Conservation (phyloP, 2,329 filamentous ascomycete species). For the Fusarium sp. region DNA sequence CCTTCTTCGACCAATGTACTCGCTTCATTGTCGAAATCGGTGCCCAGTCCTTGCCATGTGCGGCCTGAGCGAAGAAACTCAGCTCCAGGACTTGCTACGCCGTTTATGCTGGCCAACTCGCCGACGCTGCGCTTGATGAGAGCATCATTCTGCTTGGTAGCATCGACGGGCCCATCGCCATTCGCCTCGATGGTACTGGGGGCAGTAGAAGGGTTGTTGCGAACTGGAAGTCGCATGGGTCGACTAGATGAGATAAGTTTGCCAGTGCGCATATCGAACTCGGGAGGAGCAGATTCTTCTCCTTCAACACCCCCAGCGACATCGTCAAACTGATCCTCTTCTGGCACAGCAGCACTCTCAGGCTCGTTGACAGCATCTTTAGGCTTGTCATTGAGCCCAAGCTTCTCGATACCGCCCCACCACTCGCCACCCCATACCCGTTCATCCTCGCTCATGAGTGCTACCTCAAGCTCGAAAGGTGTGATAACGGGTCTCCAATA, state of each 20-base stretch:
- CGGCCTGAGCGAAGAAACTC: constrained; percentile 85
- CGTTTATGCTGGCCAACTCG: constrained; percentile 84
- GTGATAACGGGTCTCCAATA: constrained; percentile 93
- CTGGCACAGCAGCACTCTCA: constrained; percentile 17
- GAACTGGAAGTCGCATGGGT: constrained; percentile 71
- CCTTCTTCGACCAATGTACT: constrained; percentile 85
- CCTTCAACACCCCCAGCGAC: constrained; percentile 64
- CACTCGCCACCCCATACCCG: constrained; percentile 89
- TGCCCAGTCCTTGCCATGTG: constrained; percentile 93
- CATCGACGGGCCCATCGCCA: neutral
- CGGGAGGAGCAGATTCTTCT: constrained; percentile 82
- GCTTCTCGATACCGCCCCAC: constrained; percentile 85
- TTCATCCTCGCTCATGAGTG: constrained; percentile 78
- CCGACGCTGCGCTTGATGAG: constrained; percentile 72
- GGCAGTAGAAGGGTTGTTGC: constrained; percentile 35
- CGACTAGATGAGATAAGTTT: constrained; percentile 82
- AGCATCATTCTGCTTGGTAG: constrained; percentile 32
- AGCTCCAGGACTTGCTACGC: constrained; percentile 89
- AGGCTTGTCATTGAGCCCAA: constrained; percentile 61
- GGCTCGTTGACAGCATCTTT: constrained; percentile 34
- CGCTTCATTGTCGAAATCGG: constrained; percentile 77
- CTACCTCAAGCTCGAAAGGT: constrained; percentile 90
- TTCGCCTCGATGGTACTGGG: neutral
- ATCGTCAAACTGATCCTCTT: constrained; percentile 46
- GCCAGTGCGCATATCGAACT: constrained; percentile 92